phyloP scores from a whole-genome alignment of 768 basidiomycete species.

The Hirschioporus abietinus region DNA sequence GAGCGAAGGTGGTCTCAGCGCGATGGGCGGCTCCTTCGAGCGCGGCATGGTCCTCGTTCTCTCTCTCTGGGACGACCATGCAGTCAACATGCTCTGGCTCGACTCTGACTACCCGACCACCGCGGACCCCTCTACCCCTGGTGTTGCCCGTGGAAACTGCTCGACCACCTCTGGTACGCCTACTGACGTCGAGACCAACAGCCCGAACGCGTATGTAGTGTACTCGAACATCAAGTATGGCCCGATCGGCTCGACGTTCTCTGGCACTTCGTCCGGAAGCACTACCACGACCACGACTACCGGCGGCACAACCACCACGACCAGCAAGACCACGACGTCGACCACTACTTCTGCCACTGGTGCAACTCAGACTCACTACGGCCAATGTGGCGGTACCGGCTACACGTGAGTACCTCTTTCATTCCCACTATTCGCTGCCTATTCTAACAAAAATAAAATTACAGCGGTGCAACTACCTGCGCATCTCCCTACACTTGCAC shows the following conservation, averaged over 20 bases:
- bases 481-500: constrained; percentile 36
- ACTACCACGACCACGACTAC: constrained; percentile 11
- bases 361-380: constrained; percentile 15
- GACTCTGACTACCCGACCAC: constrained; percentile 42
- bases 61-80: constrained; percentile 51
- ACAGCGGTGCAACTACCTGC: constrained; percentile 43
- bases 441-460: constrained; percentile 12
- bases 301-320: constrained; percentile 8
- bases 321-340: constrained; percentile 2
- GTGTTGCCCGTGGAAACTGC: constrained; percentile 7
- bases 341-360: constrained; percentile 10
- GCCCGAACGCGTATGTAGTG: constrained; percentile 37
- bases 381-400: constrained; percentile 20
- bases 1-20: constrained; percentile 34
- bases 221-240: constrained; percentile 52
- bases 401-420: neutral
- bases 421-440: neutral
- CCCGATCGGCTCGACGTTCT: constrained; percentile 10
- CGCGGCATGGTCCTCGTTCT: constrained; percentile 45
- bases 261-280: constrained; percentile 9
- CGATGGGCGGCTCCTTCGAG: constrained; percentile 29
- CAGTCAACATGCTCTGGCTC: constrained; percentile 53
- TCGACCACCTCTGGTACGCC: constrained; percentile 7
- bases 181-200: constrained; percentile 10
- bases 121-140: constrained; percentile 24